Percentiles rank a stretch among this genome's conserved stretches.
These are phyloP conservation scores for Tolypocladium cylindrosporum DNA, from an alignment of 2,329 filamentous ascomycete species.

Conservation along the genomic window DNA sequence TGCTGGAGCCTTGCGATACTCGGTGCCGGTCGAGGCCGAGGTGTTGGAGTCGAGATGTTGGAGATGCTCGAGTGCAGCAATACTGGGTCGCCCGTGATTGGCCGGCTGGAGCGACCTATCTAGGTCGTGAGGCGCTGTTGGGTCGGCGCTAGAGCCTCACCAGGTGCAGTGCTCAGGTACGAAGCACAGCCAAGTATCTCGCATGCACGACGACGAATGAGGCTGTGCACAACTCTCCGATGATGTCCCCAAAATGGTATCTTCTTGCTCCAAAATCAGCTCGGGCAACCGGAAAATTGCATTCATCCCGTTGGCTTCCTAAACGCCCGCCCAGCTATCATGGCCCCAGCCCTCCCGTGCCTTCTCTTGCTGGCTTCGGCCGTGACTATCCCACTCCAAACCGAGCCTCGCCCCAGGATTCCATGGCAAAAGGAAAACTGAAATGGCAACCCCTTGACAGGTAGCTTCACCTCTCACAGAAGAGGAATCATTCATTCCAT, in stretches of 20 bases:
- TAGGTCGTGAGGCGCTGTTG: neutral
- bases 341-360: no score
- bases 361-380: neutral
- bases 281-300: neutral
- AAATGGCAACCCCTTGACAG: neutral
- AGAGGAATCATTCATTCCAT: neutral
- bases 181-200: no score
- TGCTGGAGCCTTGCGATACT: neutral
- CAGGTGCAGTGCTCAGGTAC: neutral
- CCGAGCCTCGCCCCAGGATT: neutral
- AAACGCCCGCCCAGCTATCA: neutral
- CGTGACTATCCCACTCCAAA: neutral
- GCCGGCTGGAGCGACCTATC: neutral
- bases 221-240: neutral
- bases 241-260: neutral
- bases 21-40: neutral
- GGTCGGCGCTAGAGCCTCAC: neutral
- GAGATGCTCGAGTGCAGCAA: neutral
- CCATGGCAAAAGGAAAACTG: no score
- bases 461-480: neutral
- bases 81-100: conserved; percentile 1
- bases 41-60: neutral
- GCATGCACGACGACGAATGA: neutral
- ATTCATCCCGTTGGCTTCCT: neutral
- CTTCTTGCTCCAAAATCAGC: neutral